phyloP scores from a whole-genome alignment of 2,329 filamentous ascomycete species.

The Fusarium oligoseptatum region DNA sequence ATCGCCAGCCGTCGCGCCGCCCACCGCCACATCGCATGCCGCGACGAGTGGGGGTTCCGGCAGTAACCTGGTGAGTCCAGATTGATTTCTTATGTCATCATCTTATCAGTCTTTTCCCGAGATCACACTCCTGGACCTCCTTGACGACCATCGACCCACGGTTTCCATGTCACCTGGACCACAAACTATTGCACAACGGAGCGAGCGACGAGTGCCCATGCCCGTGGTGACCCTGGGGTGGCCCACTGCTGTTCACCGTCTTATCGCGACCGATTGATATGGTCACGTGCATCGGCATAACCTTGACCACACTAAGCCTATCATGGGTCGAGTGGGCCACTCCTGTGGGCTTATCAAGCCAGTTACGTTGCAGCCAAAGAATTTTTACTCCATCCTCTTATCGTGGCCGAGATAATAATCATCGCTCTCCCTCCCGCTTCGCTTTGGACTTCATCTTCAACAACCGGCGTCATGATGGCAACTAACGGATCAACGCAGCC shows the following conservation, averaged over 20 bases:
- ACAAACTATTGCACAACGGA: conserved; percentile 1
- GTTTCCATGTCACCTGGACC: conserved; percentile 13
- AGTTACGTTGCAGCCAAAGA: conserved; percentile 48
- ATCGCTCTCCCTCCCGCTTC: conserved; percentile 48
- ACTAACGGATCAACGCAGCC: conserved; percentile 82
- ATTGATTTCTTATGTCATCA: conserved; percentile 22
- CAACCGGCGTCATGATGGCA: conserved; percentile 62
- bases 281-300: conserved; percentile 49
- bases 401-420: conserved; percentile 55
- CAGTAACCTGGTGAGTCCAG: conserved; percentile 56
- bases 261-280: conserved; percentile 41
- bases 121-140: conserved; percentile 16
- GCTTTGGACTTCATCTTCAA: conserved; percentile 48
- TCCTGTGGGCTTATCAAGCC: conserved; percentile 52
- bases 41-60: conserved; percentile 56
- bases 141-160: background rate
- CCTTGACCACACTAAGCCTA: conserved; percentile 38
- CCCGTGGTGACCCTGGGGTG: background rate
- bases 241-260: conserved; percentile 15
- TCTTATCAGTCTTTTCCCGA: conserved; percentile 14
- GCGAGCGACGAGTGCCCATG: conserved; percentile 5
- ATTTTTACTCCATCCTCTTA: conserved; percentile 56
- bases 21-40: conserved; percentile 50
- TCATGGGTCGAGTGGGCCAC: conserved; percentile 31
- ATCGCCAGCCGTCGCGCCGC: background rate